Conservation (phyloP, 2,329 filamentous ascomycete species). For the Nannizziopsis arthrosporioides region DNA sequence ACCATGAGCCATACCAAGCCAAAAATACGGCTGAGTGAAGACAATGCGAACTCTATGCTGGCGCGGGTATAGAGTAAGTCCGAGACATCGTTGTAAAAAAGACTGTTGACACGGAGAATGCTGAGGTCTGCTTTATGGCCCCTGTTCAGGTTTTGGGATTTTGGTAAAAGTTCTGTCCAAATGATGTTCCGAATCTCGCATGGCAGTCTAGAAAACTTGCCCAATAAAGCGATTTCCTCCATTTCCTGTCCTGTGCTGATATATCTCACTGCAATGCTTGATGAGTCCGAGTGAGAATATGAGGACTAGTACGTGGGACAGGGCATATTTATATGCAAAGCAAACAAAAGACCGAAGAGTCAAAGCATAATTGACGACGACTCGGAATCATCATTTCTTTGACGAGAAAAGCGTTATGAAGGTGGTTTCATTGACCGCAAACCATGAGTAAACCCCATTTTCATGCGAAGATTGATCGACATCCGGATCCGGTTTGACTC, state of each 20-base stretch:
- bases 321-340: no score
- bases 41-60: background rate
- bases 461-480: no score
- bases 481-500: no score
- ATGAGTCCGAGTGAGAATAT: no score
- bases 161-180: background rate
- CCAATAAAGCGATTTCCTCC: background rate
- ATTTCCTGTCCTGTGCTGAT: background rate
- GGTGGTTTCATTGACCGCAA: no score
- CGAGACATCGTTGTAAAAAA: background rate
- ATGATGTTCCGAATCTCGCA: background rate
- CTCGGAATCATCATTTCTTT: no score
- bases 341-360: no score
- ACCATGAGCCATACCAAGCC: background rate
- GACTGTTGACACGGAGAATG: background rate
- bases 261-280: background rate
- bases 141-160: background rate
- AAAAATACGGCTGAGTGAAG: background rate
- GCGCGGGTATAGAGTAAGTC: background rate
- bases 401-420: no score
- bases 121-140: background rate
- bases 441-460: no score
- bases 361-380: no score
- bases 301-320: no score
- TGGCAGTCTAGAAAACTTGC: background rate